Base-by-base conservation (phyloP, 768 basidiomycete species). In the Kwoniella botswanensis region DNA sequence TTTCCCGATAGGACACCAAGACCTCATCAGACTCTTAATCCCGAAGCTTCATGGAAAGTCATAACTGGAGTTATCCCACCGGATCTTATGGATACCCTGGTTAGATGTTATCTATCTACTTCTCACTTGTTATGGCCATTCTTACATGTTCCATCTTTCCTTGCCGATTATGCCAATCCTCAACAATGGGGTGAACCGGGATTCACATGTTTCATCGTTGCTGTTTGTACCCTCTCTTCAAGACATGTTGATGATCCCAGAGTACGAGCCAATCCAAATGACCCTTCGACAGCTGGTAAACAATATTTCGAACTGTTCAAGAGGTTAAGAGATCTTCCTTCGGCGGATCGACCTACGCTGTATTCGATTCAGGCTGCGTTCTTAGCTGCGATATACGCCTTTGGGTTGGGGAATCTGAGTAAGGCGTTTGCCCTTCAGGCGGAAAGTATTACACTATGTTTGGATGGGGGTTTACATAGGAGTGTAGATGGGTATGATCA, bases 101-200 rank as follows among this genome's bases (percentile, higher is more conserved):
- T 93, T 76, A 78, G 86, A 80, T 82, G 66, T 68, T 80, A 78
- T 72, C 85, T 97, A 68, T 94, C 93, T 22, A 97, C 94, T 52
- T 92, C 93, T n/a, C 93, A 93, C 82, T 93, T 95, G 71, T 87
- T 95, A 67, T 88, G 95, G 79, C 94, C 94, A 7, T 95, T 96
- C 84, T 86, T 97, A 41, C 94, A 97, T 73, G 90, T 96, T 71
- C 94, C 94, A 21, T 90, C 91, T 4, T 96, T 95, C 84, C 86
- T 94, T 55, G 87, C 89, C 46, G 94, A 97, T 83, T 97, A 97
- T 81, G 93, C 92, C 53, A 92, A 94, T 74, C 94, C 94, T 62
- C 88, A 89, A 84, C 94, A 94, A 86, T 96, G 94, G 94, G 92
- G 91, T 61, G 93, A 95, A 84, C 93, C 94, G 9, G 94, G 94